These are phyloP conservation scores for Penicillium parvum DNA, from an alignment of 495 filamentous ascomycete genomes.

Conservation along the genomic window DNA sequence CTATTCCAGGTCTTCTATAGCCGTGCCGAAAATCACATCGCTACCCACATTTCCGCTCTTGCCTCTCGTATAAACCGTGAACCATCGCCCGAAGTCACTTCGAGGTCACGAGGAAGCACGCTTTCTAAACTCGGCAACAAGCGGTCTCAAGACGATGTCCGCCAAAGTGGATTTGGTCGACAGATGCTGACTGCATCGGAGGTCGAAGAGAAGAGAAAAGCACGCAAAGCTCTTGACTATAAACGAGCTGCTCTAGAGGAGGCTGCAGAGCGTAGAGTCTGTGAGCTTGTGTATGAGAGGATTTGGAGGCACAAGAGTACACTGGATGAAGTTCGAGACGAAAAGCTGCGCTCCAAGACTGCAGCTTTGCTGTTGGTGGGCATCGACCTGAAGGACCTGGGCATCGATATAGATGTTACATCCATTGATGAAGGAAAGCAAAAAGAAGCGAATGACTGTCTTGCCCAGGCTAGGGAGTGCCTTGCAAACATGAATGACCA, in stretches of 20 bases:
- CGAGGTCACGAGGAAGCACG: constrained; percentile 16
- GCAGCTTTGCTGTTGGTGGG: constrained; percentile 87
- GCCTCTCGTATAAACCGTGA: constrained; percentile 70
- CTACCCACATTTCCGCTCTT: constrained; percentile 79
- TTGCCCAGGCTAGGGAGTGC: constrained; percentile 69
- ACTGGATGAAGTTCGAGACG: constrained; percentile 91
- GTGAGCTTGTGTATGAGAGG: constrained; percentile 78
- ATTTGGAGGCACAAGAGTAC: constrained; percentile 90
- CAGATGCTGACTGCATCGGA: constrained; percentile 93
- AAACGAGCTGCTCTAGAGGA: constrained; percentile 80
- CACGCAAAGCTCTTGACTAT: constrained; percentile 68
- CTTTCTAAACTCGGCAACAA: constrained; percentile 24
- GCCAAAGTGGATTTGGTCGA: constrained; percentile 48
- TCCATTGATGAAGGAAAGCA: constrained; percentile 55
- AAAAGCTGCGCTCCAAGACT: constrained; percentile 90
- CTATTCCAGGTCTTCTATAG: constrained; percentile 94
- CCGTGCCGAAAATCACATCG: constrained; percentile 75
- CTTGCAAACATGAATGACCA: constrained; percentile 81
- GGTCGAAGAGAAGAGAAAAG: constrained; percentile 71
- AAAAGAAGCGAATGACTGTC: constrained; percentile 64
- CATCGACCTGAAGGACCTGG: constrained; percentile 81
- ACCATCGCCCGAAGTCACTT: constrained; percentile 47
- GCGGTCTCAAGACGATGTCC: constrained; percentile 25
- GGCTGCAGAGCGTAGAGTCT: constrained; percentile 82
- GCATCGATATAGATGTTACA: constrained; percentile 62